Evolutionary conservation across 805 yeast genomes (phyloP).

Genomic region (Cyberlindnera galapagoensis): DNA sequence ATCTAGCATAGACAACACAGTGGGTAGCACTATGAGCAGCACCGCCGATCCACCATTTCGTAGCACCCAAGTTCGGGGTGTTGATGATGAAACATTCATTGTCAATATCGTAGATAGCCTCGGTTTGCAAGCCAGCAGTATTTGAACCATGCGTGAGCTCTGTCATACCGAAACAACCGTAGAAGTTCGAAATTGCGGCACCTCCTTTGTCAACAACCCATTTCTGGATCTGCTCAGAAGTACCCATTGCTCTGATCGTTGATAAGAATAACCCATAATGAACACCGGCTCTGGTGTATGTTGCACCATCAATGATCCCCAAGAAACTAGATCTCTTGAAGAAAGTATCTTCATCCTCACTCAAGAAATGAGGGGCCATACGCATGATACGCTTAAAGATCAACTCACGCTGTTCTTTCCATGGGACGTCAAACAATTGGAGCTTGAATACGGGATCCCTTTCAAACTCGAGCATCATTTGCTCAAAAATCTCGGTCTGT

Average conservation of each 20-base stretch:
- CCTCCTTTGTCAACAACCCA: conserved; percentile 75
- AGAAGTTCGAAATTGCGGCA: conserved; percentile 43
- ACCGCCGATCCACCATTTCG: conserved; percentile 99
- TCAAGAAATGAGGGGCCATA: conserved; percentile 48
- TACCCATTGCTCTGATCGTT: conserved; percentile 81
- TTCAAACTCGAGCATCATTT: conserved; percentile 50
- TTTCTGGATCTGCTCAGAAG: conserved; percentile 71
- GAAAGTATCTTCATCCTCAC: conserved; percentile 33
- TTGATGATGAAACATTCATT: conserved; percentile 65
- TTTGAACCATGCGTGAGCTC: conserved; percentile 91
- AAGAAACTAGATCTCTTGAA: conserved; percentile 50
- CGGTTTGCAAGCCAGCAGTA: conserved; percentile 86
- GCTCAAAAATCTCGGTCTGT: conserved; percentile 38
- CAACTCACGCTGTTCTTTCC: conserved; percentile 48
- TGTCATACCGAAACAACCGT: conserved; percentile 91
- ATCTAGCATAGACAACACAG: conserved; percentile 73
- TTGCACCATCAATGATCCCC: conserved; percentile 67
- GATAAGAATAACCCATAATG: conserved; percentile 79
- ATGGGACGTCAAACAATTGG: conserved; percentile 44
- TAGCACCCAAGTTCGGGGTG: conserved; percentile 88
- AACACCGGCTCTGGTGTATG: conserved; percentile 78
- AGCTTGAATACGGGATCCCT: conserved; percentile 59
- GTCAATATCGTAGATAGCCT: conserved; percentile 66
- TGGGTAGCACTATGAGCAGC: conserved; percentile 94
- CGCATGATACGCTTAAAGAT: conserved; percentile 43